Base-by-base conservation (phyloP, 176 grass and related monocot species). In the Hyparrhenia diplandra region DNA sequence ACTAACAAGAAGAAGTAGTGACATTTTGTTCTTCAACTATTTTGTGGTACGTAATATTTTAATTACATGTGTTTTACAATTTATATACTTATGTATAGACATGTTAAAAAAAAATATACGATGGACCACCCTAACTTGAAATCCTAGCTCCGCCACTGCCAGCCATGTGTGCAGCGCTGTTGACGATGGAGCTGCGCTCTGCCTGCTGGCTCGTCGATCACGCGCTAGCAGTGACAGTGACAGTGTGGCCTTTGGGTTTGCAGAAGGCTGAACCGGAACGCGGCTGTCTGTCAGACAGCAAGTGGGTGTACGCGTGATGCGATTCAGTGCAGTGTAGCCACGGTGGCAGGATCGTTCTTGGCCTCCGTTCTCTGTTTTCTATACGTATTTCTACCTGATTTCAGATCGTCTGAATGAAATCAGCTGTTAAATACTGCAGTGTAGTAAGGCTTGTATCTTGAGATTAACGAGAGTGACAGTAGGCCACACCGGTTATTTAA, bases 331-430 rank as follows among this genome's bases (percentile, higher is more conserved):
- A 57, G 71, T n/a, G n/a, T 14, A 58, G 43, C 60, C n/a, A 84
- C 65, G 14, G 37, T 10, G 74, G 61, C 47, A 64, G 60, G 45
- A 89, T 80, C 67, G 14, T 66, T 78, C 78, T 71, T 77, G 78
- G 68, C 76, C 62, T 71, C 24, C 34, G 54, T 61, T 69, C 52
- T 40, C 78, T n/a, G 37, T 69, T 82, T 69, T 75, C n/a, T 28
- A 39, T 30, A 1, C 3, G 2, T 58, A 12, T 23, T 45, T 63
- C 3, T 25, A 8, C 5, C 1, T 12, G 8, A 69, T 46, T 63
- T 79, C 17, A 65, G 31, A 78, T 77, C 18, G 2, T 23, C 55
- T 55, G 32, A 52, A 51, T 4, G n/a, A 77, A 77, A 43, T 59
- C 70, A 80, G 30, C 0, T 21, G 5, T 3, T 34, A 51, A 51